Evolutionary conservation across 2,329 filamentous ascomycete genomes (phyloP).

Genomic region (Beauveria medogensis): DNA sequence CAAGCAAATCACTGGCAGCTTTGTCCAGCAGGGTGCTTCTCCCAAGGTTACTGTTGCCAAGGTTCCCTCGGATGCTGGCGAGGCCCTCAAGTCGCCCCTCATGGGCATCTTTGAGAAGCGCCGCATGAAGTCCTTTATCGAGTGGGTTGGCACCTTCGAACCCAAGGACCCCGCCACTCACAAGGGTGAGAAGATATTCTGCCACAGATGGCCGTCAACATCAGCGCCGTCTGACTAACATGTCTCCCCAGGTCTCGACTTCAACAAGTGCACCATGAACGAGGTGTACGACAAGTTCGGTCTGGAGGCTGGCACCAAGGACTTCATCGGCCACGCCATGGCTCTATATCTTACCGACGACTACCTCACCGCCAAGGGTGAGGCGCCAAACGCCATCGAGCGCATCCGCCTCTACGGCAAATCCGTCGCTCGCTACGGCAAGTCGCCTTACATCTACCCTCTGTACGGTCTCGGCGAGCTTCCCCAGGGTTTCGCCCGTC

Average conservation of each 20-base stretch:
- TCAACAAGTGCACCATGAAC: slow-evolving; percentile 79
- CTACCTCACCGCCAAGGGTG: slow-evolving; percentile 68
- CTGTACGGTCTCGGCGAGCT: slow-evolving; percentile 96
- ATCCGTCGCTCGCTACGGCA: slow-evolving; percentile 94
- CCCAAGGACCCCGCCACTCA: slow-evolving; percentile 74
- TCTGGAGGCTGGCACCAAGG: slow-evolving; percentile 78
- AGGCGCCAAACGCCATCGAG: slow-evolving; percentile 76
- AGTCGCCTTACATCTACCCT: slow-evolving; percentile 98
- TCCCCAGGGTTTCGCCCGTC: slow-evolving; percentile 91
- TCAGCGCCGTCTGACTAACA: not conserved
- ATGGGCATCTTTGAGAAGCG: slow-evolving; percentile 99
- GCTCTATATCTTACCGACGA: slow-evolving; percentile 86
- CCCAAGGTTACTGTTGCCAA: slow-evolving; percentile 87
- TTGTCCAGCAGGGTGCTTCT: slow-evolving; percentile 81
- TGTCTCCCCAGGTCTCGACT: slow-evolving; percentile 59
- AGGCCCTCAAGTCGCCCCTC: slow-evolving; percentile 84
- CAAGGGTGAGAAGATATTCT: slow-evolving; percentile 57
- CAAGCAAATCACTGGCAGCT: slow-evolving; percentile 92
- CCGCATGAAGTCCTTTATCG: slow-evolving; percentile 90
- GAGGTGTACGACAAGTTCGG: slow-evolving; percentile 99
- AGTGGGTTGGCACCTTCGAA: slow-evolving; percentile 88
- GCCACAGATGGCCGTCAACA: not conserved
- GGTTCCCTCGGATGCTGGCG: slow-evolving; percentile 85
- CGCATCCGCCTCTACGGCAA: slow-evolving; percentile 95
- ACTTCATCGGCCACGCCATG: slow-evolving; percentile 98